Evolutionary conservation across 306 rosid species (phyloP), one percentile per base, ranked within the genome.

Genomic region (Arachis hypogaea): DNA sequence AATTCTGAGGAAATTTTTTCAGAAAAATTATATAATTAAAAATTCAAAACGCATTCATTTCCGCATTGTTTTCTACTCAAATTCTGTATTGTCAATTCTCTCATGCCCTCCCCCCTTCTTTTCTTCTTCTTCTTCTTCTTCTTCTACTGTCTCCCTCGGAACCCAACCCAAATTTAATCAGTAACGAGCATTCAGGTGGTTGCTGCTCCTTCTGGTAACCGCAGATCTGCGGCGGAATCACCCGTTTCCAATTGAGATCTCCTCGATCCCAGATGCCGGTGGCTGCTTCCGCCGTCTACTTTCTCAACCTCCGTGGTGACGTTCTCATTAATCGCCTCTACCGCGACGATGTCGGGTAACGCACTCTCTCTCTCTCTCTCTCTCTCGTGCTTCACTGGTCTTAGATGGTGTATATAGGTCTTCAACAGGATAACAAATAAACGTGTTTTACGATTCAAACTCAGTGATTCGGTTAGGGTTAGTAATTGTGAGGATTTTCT

Each of bases 291-390:
- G 96, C 97, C 79, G 73, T 92, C 12, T 92, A 89, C 84, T 89
- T 92, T 81, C 83, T 92, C 83, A 92, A 92, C 85, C 96, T 92
- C 82, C 96, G 93, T 11, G 97, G 97, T 3, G 97, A 92, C 73
- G 96, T 92, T 69, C 96, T 92, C 79, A 92, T 89, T 80, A 92
- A 92, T 64, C 97, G 97, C 55, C 97, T 92, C 72, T 89, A 92
- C 59, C 96, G 97, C 12, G 96, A 92, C 80, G 93, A 92, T 80
- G 97, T 92, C 71, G 97, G 97, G 97, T 89, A 86, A 64, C 58
- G 6, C 14, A 1, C 29, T 52, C 7, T 43, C 16, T 43, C 9
- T n/a, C 45, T 55, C 11, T 11, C 45, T 38, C 57, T 51, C 22
- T 66, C 45, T 36, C 29, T 9, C 43, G 38, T 33, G 38, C 4